phyloP scores from a whole-genome alignment of 106 monocot genomes.

The Narthecium ossifragum region DNA sequence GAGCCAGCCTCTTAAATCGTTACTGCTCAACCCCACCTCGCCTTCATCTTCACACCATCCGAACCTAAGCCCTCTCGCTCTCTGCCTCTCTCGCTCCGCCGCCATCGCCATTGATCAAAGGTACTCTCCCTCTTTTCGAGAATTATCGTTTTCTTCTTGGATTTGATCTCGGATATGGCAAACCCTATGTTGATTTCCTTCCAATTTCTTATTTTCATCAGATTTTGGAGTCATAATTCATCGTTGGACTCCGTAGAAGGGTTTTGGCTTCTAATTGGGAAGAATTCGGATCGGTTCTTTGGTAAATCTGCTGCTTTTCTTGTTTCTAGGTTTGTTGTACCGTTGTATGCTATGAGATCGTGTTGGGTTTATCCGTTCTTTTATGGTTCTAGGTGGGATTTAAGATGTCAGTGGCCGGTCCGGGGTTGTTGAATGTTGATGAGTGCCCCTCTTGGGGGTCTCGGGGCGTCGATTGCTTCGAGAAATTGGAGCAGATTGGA shows the following conservation, averaged over 20 bases:
- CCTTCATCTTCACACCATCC: no score
- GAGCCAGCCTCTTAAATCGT: no score
- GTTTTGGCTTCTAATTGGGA: not conserved
- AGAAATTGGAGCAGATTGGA: constrained; percentile 97
- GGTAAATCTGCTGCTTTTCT: not conserved
- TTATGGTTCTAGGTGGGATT: not conserved
- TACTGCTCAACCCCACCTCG: no score
- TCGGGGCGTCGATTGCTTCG: constrained; percentile 87
- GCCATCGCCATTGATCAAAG: not conserved
- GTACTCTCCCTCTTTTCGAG: no score
- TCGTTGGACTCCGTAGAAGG: not conserved
- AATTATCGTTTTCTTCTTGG: no score
- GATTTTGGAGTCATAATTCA: not conserved
- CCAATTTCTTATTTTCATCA: not conserved
- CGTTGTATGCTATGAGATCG: no score
- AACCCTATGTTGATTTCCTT: no score
- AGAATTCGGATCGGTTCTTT: not conserved
- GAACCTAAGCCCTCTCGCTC: no score
- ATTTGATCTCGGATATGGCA: no score
- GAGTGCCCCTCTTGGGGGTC: constrained; percentile 90
- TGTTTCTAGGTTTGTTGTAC: not conserved
- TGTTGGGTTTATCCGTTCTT: no score
- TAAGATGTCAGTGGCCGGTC: constrained; percentile 64
- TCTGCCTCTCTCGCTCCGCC: not conserved
- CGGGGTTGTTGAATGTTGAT: constrained; percentile 81